Conservation (phyloP, 352 stramenopile genomes). For the Pythium sp. region DNA sequence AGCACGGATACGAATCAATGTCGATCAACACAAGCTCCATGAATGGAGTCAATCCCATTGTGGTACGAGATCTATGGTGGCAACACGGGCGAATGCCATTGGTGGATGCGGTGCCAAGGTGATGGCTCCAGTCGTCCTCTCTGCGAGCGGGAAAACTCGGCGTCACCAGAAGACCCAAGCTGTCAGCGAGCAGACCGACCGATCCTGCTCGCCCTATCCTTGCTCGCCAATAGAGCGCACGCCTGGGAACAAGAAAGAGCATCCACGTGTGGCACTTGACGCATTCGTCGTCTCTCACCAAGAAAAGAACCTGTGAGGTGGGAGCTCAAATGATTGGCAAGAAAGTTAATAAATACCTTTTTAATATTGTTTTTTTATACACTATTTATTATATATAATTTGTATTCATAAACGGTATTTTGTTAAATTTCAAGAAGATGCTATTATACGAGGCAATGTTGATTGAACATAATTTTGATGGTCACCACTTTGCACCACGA, state of each 20-base stretch:
- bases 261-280: not conserved
- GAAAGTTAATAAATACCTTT: not conserved
- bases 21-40: not conserved
- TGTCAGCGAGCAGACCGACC: not conserved
- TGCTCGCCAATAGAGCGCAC: not conserved
- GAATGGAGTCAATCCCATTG: not conserved
- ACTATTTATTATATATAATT: not conserved
- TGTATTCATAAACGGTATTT: not conserved
- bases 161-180: not conserved
- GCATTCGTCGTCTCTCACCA: not conserved
- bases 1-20: not conserved
- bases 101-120: not conserved
- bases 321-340: not conserved
- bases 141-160: not conserved
- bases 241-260: not conserved
- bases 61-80: not conserved
- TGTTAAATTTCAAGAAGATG: not conserved
- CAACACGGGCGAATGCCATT: not conserved
- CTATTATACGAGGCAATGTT: not conserved
- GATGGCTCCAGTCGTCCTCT: slow-evolving; percentile 3
- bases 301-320: not conserved
- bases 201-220: not conserved
- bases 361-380: not conserved
- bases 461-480: not conserved
- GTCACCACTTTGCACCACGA: not conserved